phyloP scores from a whole-genome alignment of 768 basidiomycete genomes.

The Suillus cothurnatus region DNA sequence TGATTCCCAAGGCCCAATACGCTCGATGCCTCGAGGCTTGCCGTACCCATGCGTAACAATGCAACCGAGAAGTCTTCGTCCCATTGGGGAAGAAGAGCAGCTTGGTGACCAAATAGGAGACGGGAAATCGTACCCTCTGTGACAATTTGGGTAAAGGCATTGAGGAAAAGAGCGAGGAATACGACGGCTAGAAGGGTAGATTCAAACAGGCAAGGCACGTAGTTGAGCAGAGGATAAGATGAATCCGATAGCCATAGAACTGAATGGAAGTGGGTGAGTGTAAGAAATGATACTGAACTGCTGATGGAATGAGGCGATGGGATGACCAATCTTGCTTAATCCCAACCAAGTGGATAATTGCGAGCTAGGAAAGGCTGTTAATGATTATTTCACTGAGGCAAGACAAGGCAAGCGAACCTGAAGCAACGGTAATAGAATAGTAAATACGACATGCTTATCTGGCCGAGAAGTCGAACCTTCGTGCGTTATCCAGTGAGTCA shows the following conservation, averaged over 20 bases:
- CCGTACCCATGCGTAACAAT: slow-evolving; percentile 70
- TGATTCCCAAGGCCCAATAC: slow-evolving; percentile 75
- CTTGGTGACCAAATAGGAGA: slow-evolving; percentile 54
- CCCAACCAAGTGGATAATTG: slow-evolving; percentile 67
- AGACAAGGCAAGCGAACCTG: slow-evolving; percentile 48
- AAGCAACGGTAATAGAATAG: slow-evolving; percentile 70
- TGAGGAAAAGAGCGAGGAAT: slow-evolving; percentile 59
- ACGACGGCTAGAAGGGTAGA: slow-evolving; percentile 60
- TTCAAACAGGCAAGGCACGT: slow-evolving; percentile 74
- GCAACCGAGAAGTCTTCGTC: slow-evolving; percentile 78
- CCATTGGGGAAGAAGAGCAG: slow-evolving; percentile 49
- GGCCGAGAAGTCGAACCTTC: slow-evolving; percentile 59
- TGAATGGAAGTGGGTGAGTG: slow-evolving; percentile 67
- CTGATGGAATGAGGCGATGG: slow-evolving; percentile 74
- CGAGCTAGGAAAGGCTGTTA: slow-evolving; percentile 43
- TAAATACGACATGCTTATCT: slow-evolving; percentile 72
- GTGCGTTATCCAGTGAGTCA: slow-evolving; percentile 50
- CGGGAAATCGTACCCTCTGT: slow-evolving; percentile 60
- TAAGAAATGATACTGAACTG: slow-evolving; percentile 58
- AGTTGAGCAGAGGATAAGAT: slow-evolving; percentile 71
- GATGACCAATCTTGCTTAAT: slow-evolving; percentile 61
- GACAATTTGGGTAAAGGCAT: slow-evolving; percentile 65
- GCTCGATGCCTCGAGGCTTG: slow-evolving; percentile 74
- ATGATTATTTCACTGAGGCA: not conserved
- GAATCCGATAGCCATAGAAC: slow-evolving; percentile 52